Percentiles rank a stretch among this genome's conserved stretches.
Conservation (phyloP, 2,329 filamentous ascomycete species). For the Alternaria viburni region DNA sequence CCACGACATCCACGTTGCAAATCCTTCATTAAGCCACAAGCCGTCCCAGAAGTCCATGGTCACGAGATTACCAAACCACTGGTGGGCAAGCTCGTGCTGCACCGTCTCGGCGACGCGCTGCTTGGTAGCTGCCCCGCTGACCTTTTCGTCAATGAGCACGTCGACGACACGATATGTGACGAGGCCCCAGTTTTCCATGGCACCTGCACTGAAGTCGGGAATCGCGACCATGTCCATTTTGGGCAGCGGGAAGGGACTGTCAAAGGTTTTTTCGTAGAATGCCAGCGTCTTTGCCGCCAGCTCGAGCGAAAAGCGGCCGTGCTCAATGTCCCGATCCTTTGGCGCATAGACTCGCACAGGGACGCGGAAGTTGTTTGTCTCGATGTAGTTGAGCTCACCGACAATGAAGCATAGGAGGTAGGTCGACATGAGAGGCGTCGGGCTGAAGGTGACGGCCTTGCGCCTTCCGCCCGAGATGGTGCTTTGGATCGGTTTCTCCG, state of each 20-base stretch:
- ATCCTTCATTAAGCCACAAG: constrained; percentile 93
- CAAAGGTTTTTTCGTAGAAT: constrained; percentile 96
- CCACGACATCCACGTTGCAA: constrained; percentile 92
- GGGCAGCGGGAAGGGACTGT: constrained; percentile 82
- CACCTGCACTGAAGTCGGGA: constrained; percentile 92
- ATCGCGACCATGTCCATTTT: constrained; percentile 98
- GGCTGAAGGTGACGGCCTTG: constrained; percentile 91
- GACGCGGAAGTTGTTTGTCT: constrained; percentile 88
- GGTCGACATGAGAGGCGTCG: constrained; percentile 92
- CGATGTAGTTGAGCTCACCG: constrained; percentile 91
- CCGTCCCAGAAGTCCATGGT: constrained; percentile 99
- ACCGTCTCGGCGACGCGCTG: constrained; percentile 94
- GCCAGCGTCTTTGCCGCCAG: constrained; percentile 87
- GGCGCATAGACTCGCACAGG: constrained; percentile 95
- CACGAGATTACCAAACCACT: constrained; percentile 97
- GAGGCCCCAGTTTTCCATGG: constrained; percentile 98
- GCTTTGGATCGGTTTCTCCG: constrained; percentile 74
- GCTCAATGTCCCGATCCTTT: constrained; percentile 85
- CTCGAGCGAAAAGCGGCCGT: constrained; percentile 87
- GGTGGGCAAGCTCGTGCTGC: constrained; percentile 94
- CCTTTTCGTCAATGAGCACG: constrained; percentile 89
- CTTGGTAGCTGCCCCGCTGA: constrained; percentile 85
- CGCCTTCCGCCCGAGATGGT: constrained; percentile 67
- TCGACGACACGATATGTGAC: constrained; percentile 95
- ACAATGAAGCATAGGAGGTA: constrained; percentile 95